Evolutionary conservation across 2,329 filamentous ascomycete genomes (phyloP).

Genomic region (Pleoardoris graminearum): DNA sequence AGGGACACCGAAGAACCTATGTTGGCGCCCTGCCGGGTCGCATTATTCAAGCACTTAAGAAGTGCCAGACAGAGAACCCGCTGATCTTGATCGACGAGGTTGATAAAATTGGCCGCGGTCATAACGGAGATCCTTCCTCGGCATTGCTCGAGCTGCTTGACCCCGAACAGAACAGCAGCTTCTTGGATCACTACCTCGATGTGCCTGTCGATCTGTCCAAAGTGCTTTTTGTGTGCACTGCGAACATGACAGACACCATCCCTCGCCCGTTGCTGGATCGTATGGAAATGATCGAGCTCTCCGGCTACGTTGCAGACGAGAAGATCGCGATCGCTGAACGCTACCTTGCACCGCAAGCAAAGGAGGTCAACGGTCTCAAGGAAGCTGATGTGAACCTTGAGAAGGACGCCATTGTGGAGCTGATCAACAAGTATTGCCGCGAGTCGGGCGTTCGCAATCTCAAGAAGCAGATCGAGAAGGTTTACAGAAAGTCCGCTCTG

Average conservation of each 20-base stretch:
- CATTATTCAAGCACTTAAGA: slow-evolving; percentile 97
- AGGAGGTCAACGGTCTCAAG: slow-evolving; percentile 87
- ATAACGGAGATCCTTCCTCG: slow-evolving; percentile 94
- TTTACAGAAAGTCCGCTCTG: slow-evolving; percentile 93
- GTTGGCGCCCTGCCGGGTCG: slow-evolving; percentile 93
- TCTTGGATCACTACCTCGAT: slow-evolving; percentile 98
- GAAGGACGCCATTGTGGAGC: slow-evolving; percentile 86
- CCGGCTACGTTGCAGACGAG: slow-evolving; percentile 95
- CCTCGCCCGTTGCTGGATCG: slow-evolving; percentile 89
- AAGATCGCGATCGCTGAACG: slow-evolving; percentile 97
- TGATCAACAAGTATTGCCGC: slow-evolving; percentile 98
- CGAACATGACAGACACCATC: slow-evolving; percentile 98
- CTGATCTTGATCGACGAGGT: slow-evolving; percentile 96
- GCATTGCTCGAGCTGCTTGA: slow-evolving; percentile 92
- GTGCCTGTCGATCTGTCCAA: slow-evolving; percentile 97
- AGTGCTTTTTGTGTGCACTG: slow-evolving; percentile 97
- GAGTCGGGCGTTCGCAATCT: slow-evolving; percentile 96
- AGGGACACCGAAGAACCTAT: slow-evolving; percentile 94
- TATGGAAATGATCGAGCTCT: slow-evolving; percentile 97
- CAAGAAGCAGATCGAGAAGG: slow-evolving; percentile 99
- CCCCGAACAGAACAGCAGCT: slow-evolving; percentile 95
- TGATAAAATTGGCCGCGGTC: slow-evolving; percentile 95
- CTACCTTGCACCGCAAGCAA: slow-evolving; percentile 92
- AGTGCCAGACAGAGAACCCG: slow-evolving; percentile 98
- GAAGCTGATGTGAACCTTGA: slow-evolving; percentile 87